Conservation (phyloP, 345 rosid genomes). For the Euphorbia lathyris region DNA sequence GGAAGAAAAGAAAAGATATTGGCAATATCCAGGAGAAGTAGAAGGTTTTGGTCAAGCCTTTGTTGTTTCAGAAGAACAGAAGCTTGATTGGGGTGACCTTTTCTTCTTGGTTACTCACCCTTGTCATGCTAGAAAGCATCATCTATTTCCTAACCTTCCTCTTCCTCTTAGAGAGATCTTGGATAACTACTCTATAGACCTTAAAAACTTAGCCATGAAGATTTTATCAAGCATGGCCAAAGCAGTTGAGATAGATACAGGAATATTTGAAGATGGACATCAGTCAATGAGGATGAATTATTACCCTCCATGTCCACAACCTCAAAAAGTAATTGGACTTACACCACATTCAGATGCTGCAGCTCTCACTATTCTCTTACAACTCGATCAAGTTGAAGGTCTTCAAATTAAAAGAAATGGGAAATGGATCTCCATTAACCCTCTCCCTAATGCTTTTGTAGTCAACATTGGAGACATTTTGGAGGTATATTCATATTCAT, state of each 20-base stretch:
- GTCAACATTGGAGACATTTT: conserved; percentile 25
- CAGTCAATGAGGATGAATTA: conserved; percentile 29
- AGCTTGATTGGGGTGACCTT: conserved; percentile 34
- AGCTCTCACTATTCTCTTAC: conserved; percentile 30
- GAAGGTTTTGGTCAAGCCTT: conserved; percentile 36
- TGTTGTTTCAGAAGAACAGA: conserved; percentile 32
- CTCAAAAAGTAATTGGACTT: conserved; percentile 30
- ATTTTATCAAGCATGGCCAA: conserved; percentile 21
- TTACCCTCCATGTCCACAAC: conserved; percentile 37
- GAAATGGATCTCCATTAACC: conserved; percentile 17
- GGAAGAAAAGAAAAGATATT: conserved; percentile 32
- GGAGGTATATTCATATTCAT: no score
- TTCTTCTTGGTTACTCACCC: conserved; percentile 26
- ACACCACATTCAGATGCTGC: conserved; percentile 28
- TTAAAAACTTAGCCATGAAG: conserved; percentile 14
- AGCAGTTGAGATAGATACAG: conserved; percentile 18
- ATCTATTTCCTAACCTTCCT: conserved; percentile 29
- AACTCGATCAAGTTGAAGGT: conserved; percentile 27
- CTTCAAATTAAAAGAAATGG: conserved; percentile 27
- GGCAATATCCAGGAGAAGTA: conserved; percentile 27
- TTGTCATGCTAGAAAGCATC: conserved; percentile 20
- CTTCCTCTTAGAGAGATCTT: conserved; percentile 27
- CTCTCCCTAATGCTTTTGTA: conserved; percentile 24
- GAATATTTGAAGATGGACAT: conserved; percentile 23
- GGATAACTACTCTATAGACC: conserved; percentile 20